phyloP scores from a whole-genome alignment of 2,329 filamentous ascomycete genomes.

The Colletotrichum coccodes region DNA sequence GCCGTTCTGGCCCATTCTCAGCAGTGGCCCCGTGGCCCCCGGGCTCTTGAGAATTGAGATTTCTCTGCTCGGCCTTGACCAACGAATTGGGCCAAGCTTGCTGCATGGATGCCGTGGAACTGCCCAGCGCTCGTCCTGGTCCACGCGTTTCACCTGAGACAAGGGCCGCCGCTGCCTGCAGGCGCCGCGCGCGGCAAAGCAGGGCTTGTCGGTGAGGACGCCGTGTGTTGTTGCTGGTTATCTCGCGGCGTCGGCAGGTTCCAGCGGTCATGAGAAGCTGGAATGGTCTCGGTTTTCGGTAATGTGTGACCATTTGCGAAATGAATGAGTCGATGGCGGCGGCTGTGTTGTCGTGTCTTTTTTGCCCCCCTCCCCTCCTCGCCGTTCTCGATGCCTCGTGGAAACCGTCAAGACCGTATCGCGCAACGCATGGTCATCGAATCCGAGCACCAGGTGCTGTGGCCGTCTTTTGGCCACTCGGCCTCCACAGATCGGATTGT shows the following conservation, averaged over 20 bases:
- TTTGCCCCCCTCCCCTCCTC: not conserved
- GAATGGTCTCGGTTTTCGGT: not conserved
- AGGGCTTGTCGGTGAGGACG: not conserved
- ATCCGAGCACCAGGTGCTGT: not conserved
- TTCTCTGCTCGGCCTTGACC: not conserved
- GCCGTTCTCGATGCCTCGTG: not conserved
- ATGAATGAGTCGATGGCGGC: not conserved
- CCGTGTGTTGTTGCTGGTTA: not conserved
- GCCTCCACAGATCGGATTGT: not conserved
- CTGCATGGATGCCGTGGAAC: not conserved
- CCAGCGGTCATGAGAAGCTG: not conserved
- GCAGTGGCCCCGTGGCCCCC: not conserved
- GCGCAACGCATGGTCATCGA: not conserved
- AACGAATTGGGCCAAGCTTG: not conserved
- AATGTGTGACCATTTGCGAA: slow-evolving; percentile 9
- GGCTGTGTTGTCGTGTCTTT: not conserved
- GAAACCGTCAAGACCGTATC: not conserved
- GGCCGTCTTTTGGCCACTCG: not conserved
- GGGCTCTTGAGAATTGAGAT: not conserved
- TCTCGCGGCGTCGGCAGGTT: not conserved
- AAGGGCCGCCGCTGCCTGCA: slow-evolving; percentile 20
- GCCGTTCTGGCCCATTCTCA: not conserved
- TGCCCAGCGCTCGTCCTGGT: slow-evolving; percentile 16
- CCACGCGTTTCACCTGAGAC: slow-evolving; percentile 31
- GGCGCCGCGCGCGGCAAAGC: slow-evolving; percentile 21